Percentiles rank a stretch among this genome's conserved stretches.
Conservation (phyloP, 2,329 filamentous ascomycete species). For the Neonectria ditissima region DNA sequence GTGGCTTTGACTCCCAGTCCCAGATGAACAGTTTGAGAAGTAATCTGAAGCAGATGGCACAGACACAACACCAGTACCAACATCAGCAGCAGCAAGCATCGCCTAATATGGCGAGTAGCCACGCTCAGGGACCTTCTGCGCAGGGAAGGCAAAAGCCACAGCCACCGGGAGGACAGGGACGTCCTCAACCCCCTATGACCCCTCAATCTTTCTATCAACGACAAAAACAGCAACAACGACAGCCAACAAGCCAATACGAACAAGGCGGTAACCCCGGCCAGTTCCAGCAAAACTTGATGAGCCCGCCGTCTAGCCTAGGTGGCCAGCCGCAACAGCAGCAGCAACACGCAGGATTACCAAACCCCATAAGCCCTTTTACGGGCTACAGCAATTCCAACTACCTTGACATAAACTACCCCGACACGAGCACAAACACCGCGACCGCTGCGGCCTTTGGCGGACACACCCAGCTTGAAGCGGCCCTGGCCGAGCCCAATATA, state of each 20-base stretch:
- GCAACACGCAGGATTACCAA: constrained; percentile 23
- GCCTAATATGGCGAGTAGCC: constrained; percentile 14
- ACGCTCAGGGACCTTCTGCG: constrained; percentile 11
- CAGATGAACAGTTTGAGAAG: constrained; percentile 15
- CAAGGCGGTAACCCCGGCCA: constrained; percentile 28
- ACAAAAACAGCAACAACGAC: constrained; percentile 31
- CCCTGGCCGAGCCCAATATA: constrained; percentile 39
- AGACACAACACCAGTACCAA: constrained; percentile 14
- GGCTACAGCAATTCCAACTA: constrained; percentile 40
- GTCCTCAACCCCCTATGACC: constrained; percentile 16
- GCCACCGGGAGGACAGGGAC: constrained; percentile 7
- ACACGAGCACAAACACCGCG: neutral
- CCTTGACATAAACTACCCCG: constrained; percentile 41
- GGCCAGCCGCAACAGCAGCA: constrained; percentile 24
- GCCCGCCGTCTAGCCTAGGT: constrained; percentile 25
- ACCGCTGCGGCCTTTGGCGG: constrained; percentile 32
- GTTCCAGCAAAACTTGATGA: constrained; percentile 35
- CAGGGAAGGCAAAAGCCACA: constrained; percentile 14
- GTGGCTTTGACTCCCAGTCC: constrained; percentile 33
- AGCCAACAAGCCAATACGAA: constrained; percentile 33
- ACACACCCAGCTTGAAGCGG: constrained; percentile 37
- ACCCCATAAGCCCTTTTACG: constrained; percentile 33
- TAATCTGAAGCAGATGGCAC: constrained; percentile 24
- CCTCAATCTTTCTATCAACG: constrained; percentile 29
- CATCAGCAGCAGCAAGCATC: constrained; percentile 26